Percentiles rank a stretch among this genome's conserved stretches.
phyloP scores from a whole-genome alignment of 768 basidiomycete genomes.

The Termitomyces heimii region DNA sequence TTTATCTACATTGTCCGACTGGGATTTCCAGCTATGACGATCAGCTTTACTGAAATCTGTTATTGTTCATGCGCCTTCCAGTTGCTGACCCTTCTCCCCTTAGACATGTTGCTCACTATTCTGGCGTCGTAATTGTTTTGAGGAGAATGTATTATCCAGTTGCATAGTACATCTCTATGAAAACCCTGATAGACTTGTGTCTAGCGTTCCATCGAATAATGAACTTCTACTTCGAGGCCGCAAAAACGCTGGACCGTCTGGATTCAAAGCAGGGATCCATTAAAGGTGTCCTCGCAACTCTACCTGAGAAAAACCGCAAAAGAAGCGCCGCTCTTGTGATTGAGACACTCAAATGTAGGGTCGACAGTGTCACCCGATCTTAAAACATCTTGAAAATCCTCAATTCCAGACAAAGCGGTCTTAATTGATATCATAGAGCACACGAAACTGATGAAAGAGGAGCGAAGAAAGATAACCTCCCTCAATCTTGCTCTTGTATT shows the following conservation, averaged over 20 bases:
- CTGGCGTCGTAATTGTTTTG: conserved; percentile 1
- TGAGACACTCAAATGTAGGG: conserved; percentile 91
- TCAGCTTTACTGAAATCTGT: conserved; percentile 21
- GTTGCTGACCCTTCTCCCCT: conserved; percentile 9
- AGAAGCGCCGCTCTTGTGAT: conserved; percentile 84
- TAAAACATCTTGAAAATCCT: not conserved
- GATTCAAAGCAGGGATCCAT: conserved; percentile 91
- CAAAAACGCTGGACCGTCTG: conserved; percentile 75
- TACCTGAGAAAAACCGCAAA: conserved; percentile 71
- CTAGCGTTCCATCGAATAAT: conserved; percentile 39
- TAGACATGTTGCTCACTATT: not conserved
- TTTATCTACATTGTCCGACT: conserved; percentile 94
- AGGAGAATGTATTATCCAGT: conserved; percentile 15
- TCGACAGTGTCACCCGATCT: not conserved
- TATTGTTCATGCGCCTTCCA: not conserved
- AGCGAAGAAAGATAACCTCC: conserved; percentile 73
- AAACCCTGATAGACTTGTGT: conserved; percentile 20
- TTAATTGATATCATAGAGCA: conserved; percentile 63
- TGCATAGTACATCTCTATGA: conserved; percentile 8
- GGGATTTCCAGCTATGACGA: conserved; percentile 50
- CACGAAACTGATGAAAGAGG: conserved; percentile 65
- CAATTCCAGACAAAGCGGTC: conserved; percentile 64
- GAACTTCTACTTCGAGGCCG: conserved; percentile 96
- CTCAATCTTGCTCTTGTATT: conserved; percentile 76
- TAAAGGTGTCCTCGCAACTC: conserved; percentile 70